Evolutionary conservation across 352 stramenopile species (phyloP).

Genomic region (Pythium phragmiticola): DNA sequence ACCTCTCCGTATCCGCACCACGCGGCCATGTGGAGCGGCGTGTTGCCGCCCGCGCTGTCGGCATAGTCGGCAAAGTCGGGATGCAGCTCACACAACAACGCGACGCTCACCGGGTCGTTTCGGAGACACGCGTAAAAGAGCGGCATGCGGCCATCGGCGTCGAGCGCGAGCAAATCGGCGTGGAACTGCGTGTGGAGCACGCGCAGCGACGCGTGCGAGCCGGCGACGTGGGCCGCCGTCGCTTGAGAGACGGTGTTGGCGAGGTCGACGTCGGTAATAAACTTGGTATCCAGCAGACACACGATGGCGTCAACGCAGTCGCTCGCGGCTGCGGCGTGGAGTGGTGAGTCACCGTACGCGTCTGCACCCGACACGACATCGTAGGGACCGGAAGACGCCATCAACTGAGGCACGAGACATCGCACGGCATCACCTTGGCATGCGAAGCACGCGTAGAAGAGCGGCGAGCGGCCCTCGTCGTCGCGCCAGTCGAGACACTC

Average conservation of each 20-base stretch:
- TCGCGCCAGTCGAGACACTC: constrained; percentile 55
- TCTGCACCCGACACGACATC: constrained; percentile 27
- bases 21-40: constrained; percentile 57
- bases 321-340: constrained; percentile 55
- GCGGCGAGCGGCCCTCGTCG: constrained; percentile 56
- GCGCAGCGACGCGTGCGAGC: constrained; percentile 33
- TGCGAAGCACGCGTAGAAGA: constrained; percentile 76
- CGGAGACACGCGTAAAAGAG: constrained; percentile 60
- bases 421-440: constrained; percentile 43
- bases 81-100: constrained; percentile 46
- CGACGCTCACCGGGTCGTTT: constrained; percentile 47
- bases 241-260: constrained; percentile 37
- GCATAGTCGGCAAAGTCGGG: constrained; percentile 73
- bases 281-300: constrained; percentile 42
- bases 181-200: constrained; percentile 40
- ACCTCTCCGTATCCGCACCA: constrained; percentile 40
- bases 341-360: constrained; percentile 54
- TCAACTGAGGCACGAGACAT: constrained; percentile 37
- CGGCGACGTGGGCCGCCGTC: constrained; percentile 45
- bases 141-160: constrained; percentile 58
- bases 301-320: constrained; percentile 30
- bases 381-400: constrained; percentile 5
- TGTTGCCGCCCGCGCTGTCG: constrained; percentile 55
- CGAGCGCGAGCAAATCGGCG: constrained; percentile 53
- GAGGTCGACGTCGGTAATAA: constrained; percentile 39